These are phyloP conservation scores for Evernia prunastri DNA, from an alignment of 495 filamentous ascomycete species.

Conservation along the genomic window DNA sequence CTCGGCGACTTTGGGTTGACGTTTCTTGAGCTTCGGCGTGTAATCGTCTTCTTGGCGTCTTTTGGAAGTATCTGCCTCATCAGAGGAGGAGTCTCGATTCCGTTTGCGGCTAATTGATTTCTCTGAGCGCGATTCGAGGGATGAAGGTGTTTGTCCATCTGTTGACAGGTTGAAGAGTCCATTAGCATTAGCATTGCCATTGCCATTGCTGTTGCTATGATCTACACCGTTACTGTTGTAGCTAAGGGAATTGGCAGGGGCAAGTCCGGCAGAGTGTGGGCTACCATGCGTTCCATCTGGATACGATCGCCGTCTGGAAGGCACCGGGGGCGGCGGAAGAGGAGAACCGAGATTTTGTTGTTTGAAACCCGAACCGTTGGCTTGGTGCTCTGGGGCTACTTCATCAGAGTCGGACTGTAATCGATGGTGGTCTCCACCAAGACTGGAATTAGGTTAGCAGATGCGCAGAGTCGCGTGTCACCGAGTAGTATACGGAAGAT, in stretches of 20 bases:
- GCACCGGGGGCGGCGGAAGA: conserved; percentile 21
- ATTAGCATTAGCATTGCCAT: conserved; percentile 18
- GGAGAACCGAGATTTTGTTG: conserved; percentile 8
- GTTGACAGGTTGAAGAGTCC: conserved; percentile 3
- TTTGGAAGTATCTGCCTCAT: conserved; percentile 23
- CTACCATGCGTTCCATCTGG: conserved; percentile 16
- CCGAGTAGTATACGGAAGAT: not conserved
- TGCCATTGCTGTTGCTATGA: not conserved
- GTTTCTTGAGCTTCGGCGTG: conserved; percentile 26
- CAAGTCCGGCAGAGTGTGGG: conserved; percentile 13
- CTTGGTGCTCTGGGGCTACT: not conserved
- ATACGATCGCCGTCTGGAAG: conserved; percentile 14
- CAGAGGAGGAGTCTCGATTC: conserved; percentile 20
- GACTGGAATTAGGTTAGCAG: not conserved
- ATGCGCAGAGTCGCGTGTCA: not conserved
- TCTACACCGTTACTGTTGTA: conserved; percentile 4
- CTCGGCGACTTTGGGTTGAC: conserved; percentile 27
- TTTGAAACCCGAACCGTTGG: not conserved
- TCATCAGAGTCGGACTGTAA: not conserved
- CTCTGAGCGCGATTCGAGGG: conserved; percentile 20
- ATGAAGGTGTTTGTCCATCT: conserved; percentile 18
- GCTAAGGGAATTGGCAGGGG: conserved; percentile 7
- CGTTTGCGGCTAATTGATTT: conserved; percentile 20
- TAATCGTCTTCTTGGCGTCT: conserved; percentile 29
- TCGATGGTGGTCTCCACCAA: not conserved